Conservation (phyloP, 176 grass and related monocot genomes). For the Bonia amplexicaulis region DNA sequence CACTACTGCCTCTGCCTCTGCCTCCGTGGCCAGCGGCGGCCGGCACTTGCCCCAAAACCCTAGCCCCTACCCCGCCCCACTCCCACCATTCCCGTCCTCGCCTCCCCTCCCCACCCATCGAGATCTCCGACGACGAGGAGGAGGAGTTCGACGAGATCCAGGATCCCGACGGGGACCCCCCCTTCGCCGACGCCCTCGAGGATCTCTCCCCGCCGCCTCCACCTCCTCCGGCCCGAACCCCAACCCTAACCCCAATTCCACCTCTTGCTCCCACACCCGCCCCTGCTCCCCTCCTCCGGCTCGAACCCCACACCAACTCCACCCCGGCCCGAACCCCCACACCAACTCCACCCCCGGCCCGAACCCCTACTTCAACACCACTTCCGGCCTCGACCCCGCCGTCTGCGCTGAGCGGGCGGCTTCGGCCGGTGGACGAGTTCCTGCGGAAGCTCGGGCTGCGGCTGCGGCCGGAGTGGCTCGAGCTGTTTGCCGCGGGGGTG, state of each 20-base stretch:
- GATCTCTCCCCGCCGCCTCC: constrained; percentile 35
- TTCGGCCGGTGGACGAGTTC: constrained; percentile 47
- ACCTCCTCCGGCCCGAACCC: not conserved
- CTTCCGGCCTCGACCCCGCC: not conserved
- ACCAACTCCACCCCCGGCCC: not conserved
- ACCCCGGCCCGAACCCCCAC: not conserved
- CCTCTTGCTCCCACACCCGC: not conserved
- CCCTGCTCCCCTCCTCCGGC: not conserved
- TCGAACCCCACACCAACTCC: not conserved
- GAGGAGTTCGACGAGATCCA: constrained; percentile 3
- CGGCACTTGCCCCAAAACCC: constrained; percentile 18
- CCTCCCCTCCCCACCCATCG: constrained; percentile 30
- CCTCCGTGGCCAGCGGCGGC: not conserved
- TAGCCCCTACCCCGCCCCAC: not conserved
- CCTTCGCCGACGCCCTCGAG: constrained; percentile 55
- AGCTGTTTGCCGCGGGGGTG: constrained; percentile 45
- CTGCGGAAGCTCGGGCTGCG: constrained; percentile 50
- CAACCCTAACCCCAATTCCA: not conserved
- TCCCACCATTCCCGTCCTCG: constrained; percentile 1
- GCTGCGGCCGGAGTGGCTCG: constrained; percentile 68
- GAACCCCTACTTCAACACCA: constrained; percentile 3
- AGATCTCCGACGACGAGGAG: constrained; percentile 65
- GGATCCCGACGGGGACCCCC: constrained; percentile 44
- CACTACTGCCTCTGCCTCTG: not conserved
- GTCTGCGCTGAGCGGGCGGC: not conserved